Evolutionary conservation across 192 early-diverging fungal species (phyloP), one percentile per base, ranked within the genome.

Genomic region (Spizellomyces punctatus): DNA sequence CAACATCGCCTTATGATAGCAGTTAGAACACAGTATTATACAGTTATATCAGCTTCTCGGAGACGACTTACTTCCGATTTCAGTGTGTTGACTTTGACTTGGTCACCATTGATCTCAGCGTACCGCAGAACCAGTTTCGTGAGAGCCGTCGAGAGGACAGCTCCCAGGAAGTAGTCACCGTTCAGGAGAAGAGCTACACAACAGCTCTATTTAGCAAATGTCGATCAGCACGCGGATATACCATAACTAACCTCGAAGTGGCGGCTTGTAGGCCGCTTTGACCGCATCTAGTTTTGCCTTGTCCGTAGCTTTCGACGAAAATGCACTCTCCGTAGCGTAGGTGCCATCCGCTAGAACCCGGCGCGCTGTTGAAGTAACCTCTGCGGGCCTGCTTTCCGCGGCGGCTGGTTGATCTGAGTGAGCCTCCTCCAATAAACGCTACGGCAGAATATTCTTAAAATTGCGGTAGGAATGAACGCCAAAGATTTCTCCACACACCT

Each of bases 281-380:
- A 69, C 49, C 17, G 77, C 55, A 55, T 76, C 77, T 10, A 67
- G 77, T 81, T 58, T 74, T 12, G 69, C 42, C 9, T 48, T 46
- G 19, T 61, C 71, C 8, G 81, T 48, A 4, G 83, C 79, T 36
- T 36, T 36, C 27, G 27, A 36, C 0, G 91, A 89, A 69, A 95
- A 88, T 17, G 95, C 92, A 76, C 90, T 94, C 78, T 99, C 96
- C 12, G 96, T 95, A 6, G 96, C 97, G 74, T 99, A 99, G 1
- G 96, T 98, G 27, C 97, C 97, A 79, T 99, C 97, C 5, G 97
- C 89, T 46, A 99, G 83, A 17, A 99, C 84, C 54, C 95, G 90
- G 22, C 91, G 86, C 55, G 90, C 74, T 12, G 91, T 81, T 22
- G 83, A 17, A 6, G 57, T 61, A 27, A 78, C 70, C 19, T 77